Evolutionary conservation across 352 stramenopile species (phyloP), one percentile per base, ranked within the genome.

Genomic region (Phytophthora citrophthora): DNA sequence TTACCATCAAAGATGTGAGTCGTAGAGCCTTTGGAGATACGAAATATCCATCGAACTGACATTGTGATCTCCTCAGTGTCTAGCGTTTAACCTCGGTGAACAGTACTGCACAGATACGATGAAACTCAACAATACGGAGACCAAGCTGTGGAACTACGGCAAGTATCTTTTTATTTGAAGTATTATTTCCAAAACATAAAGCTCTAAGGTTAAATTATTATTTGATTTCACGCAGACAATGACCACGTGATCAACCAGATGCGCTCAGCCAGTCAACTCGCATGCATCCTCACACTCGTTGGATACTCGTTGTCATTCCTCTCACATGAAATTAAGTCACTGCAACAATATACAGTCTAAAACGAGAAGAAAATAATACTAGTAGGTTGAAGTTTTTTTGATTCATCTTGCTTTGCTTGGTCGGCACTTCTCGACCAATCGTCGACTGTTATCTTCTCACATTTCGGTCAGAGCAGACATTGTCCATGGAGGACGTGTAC

Each of bases 131-230:
- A 67, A 45, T 16, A 79, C 54, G 1, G 48, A 77, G 27, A 91
- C 83, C 12, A 81, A 85, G 61, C 69, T 91, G 16, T 90, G 74
- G 70, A 88, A 91, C 66, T 90, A 88, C 47, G 69, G 81, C 86
- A 43, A 40, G 64, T 38, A 13, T 41, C 6, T 20, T 20, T 20
- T 41, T n/a, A n/a, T n/a, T n/a, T n/a, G n/a, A n/a, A n/a, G 18
- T 18, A 41, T 13, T 41, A 41, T n/a, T 20, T 20, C 13, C 34
- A 5, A 12, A 34, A 45, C 40, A 31, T 20, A 20, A 20, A 20
- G 20, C 20, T 20, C 20, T 20, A 20, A 20, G 20, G 20, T 20
- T 20, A 20, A 2, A 20, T 20, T 20, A 20, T 20, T 20, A 20
- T 20, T 1, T 20, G 18, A 20, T 20, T 18, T 27, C 2, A 24